Evolutionary conservation across 768 basidiomycete genomes (phyloP).

Genomic region (Collybia nuda): DNA sequence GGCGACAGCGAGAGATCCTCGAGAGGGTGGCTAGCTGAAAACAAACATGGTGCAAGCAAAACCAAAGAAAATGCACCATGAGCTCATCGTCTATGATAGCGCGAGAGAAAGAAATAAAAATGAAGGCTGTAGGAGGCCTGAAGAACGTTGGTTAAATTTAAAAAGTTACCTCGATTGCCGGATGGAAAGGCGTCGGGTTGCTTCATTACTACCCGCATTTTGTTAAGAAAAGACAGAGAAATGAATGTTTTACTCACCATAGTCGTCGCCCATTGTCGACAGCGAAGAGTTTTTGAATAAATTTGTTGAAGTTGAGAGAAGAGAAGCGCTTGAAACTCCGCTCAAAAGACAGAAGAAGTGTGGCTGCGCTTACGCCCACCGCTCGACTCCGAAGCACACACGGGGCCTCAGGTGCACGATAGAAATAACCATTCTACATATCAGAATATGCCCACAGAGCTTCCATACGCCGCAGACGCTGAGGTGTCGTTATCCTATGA

Average conservation of each 20-base stretch:
- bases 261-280: slow-evolving; percentile 48
- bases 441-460: slow-evolving; percentile 66
- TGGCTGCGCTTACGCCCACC: not conserved
- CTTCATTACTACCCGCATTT: slow-evolving; percentile 14
- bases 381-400: slow-evolving; percentile 7
- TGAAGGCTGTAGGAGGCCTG: slow-evolving; percentile 7
- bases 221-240: slow-evolving; percentile 21
- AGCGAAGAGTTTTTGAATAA: slow-evolving; percentile 10
- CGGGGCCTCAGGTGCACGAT: not conserved
- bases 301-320: slow-evolving; percentile 21
- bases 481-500: slow-evolving; percentile 86
- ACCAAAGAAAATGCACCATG: slow-evolving; percentile 56
- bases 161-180: slow-evolving; percentile 24
- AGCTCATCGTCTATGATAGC: slow-evolving; percentile 50
- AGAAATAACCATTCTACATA: not conserved
- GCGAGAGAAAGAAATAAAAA: slow-evolving; percentile 29
- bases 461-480: slow-evolving; percentile 95
- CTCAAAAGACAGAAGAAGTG: slow-evolving; percentile 1
- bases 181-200: slow-evolving; percentile 10
- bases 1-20: slow-evolving; percentile 34
- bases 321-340: slow-evolving; percentile 38
- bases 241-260: slow-evolving; percentile 46
- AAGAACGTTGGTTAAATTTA: slow-evolving; percentile 9
- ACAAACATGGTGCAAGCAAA: slow-evolving; percentile 54
- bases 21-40: slow-evolving; percentile 67